Evolutionary conservation across 1,139 yeast genomes (phyloP).

Genomic region (Scheffersomyces insectosa): DNA sequence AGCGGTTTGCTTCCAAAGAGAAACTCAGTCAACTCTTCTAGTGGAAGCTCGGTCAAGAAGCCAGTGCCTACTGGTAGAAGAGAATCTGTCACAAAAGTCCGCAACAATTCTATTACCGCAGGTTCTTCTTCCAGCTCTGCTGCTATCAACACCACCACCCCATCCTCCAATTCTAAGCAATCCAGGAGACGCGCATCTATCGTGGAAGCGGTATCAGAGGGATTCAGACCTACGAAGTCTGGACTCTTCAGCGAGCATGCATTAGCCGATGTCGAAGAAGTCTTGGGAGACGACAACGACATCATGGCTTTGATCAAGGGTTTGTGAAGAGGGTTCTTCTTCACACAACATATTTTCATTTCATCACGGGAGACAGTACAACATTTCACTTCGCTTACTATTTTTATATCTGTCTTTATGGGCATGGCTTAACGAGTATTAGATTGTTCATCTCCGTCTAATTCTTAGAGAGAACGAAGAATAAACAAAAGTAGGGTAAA

Average conservation of each 20-base stretch:
- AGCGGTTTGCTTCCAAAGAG: slow-evolving; percentile 7
- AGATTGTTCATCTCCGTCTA: no score
- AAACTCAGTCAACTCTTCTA: slow-evolving; percentile 8
- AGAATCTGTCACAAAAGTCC: no score
- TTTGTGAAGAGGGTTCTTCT: slow-evolving; percentile 17
- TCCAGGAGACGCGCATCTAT: slow-evolving; percentile 58
- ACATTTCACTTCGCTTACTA: no score
- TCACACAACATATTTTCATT: no score
- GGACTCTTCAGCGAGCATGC: slow-evolving; percentile 77
- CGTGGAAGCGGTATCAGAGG: slow-evolving; percentile 75
- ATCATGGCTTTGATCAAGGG: slow-evolving; percentile 49
- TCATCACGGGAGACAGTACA: no score
- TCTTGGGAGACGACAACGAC: slow-evolving; percentile 48
- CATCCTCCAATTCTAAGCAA: slow-evolving; percentile 24
- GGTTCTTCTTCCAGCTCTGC: slow-evolving; percentile 6
- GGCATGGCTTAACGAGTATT: no score
- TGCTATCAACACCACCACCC: slow-evolving; percentile 11
- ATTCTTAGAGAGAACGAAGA: no score
- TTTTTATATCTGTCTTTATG: no score
- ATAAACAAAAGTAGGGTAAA: no score
- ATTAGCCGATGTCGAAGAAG: slow-evolving; percentile 68
- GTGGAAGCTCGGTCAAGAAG: slow-evolving; percentile 3
- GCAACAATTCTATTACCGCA: slow-evolving; percentile 5
- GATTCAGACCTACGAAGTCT: slow-evolving; percentile 67
- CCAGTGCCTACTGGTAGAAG: slow-evolving; percentile 7